Conservation (phyloP, 1,139 yeast genomes). For the Yamadazyma buinensis region DNA sequence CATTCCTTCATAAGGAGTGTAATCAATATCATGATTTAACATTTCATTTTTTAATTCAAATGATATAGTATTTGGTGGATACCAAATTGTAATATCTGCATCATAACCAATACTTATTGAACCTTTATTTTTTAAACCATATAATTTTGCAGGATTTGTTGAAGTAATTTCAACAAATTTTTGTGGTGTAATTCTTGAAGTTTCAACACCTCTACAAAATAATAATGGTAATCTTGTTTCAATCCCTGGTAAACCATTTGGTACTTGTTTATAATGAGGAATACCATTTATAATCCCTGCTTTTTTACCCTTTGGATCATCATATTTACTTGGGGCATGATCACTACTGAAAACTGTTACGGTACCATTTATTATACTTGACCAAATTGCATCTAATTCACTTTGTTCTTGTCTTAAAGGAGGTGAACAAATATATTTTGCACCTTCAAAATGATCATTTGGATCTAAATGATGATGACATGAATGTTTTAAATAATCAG, state of each 20-base stretch:
- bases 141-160: constrained; percentile 42
- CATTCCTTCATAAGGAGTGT: constrained; percentile 45
- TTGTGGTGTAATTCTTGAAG: constrained; percentile 35
- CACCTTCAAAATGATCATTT: constrained; percentile 34
- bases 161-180: constrained; percentile 40
- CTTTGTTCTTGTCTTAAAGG: constrained; percentile 36
- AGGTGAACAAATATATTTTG: constrained; percentile 48
- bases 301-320: constrained; percentile 34
- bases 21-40: constrained; percentile 41
- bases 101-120: constrained; percentile 39
- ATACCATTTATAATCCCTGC: constrained; percentile 30
- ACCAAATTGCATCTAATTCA: constrained; percentile 43
- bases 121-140: constrained; percentile 34
- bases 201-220: constrained; percentile 39
- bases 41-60: constrained; percentile 27
- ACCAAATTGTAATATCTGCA: constrained; percentile 43
- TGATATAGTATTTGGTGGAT: constrained; percentile 29
- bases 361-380: constrained; percentile 41
- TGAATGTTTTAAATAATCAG: constrained; percentile 25
- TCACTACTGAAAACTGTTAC: constrained; percentile 44
- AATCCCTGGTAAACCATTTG: constrained; percentile 44
- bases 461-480: constrained; percentile 22
- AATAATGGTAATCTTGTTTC: constrained; percentile 43
- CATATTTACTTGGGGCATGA: constrained; percentile 43
- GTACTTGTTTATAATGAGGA: constrained; percentile 35